Base-by-base conservation (phyloP, 345 rosid species). In the Raphanus sativus region DNA sequence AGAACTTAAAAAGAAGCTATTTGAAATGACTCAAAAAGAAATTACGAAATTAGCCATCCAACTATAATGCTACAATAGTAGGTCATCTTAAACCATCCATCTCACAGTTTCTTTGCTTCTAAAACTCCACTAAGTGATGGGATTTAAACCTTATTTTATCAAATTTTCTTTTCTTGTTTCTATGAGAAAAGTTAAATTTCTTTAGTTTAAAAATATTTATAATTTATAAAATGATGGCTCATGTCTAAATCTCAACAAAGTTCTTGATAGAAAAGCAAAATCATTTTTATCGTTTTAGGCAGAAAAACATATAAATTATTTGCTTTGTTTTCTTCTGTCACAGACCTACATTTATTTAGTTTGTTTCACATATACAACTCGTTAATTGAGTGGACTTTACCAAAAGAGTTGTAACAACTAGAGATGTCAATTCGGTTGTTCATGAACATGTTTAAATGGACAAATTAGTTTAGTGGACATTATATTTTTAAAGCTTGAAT, bases 331-430 rank as follows among this genome's bases (percentile, higher is more conserved):
- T 56, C 80, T 70, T 64, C 4, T 70, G 71, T 64, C 76, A 77
- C 67, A 65, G 76, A 70, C 75, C 71, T 38, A 55, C 61, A 54
- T 12, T 16, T 52, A 4, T 52, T 52, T 16, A 56, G 56, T 65
- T 76, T 34, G 52, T 64, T 77, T 77, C 81, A 70, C 76, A 77
- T 77, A 38, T 56, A 8, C 60, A 77, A 77, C 81, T 70, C 71
- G 76, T 56, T 64, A 71, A 29, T 61, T 38, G 62, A 63, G 75
- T 52, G 48, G 80, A 76, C 80, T 76, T 76, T 60, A 60, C 33
- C 75, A 62, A 42, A 61, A 26, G 69, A 69, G 69, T 69, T 50
- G 69, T 60, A 26, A 55, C 26, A 60, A 28, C 21, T 28, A 28
- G 30, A 4, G 30, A 28, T 28, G 4, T 28, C 30, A 28, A 28